Conservation (phyloP, 1,139 yeast genomes). For the Diutina siamensis region DNA sequence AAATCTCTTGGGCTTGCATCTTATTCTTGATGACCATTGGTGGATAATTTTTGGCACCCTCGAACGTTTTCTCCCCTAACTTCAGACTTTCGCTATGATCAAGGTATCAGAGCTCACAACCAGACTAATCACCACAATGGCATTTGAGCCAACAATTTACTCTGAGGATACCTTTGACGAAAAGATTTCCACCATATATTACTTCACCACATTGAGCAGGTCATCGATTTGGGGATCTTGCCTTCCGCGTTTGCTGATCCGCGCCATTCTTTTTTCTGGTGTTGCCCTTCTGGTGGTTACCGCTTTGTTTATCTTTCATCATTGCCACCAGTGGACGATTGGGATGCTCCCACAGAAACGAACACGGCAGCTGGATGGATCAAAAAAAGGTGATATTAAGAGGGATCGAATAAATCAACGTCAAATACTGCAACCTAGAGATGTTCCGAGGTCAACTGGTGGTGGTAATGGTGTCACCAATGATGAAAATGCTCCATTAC, state of each 20-base stretch:
- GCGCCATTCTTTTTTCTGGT: constrained; percentile 1
- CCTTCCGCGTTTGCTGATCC: neutral
- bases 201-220: neutral
- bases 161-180: neutral
- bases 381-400: neutral
- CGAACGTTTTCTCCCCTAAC: no score
- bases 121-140: neutral
- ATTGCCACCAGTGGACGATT: neutral
- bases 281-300: constrained; percentile 1
- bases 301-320: neutral
- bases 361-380: neutral
- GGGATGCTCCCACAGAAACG: neutral
- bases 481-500: neutral
- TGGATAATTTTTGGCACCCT: no score
- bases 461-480: no score
- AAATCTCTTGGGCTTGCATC: no score
- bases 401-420: neutral
- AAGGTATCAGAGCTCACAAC: neutral
- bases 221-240: no score
- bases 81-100: neutral
- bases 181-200: no score
- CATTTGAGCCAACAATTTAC: neutral
- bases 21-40: no score
- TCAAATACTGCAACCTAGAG: no score
- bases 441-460: neutral